Evolutionary conservation across 2,329 filamentous ascomycete species (phyloP), one percentile per base, ranked within the genome.

Genomic region (Epichloe gansuensis): DNA sequence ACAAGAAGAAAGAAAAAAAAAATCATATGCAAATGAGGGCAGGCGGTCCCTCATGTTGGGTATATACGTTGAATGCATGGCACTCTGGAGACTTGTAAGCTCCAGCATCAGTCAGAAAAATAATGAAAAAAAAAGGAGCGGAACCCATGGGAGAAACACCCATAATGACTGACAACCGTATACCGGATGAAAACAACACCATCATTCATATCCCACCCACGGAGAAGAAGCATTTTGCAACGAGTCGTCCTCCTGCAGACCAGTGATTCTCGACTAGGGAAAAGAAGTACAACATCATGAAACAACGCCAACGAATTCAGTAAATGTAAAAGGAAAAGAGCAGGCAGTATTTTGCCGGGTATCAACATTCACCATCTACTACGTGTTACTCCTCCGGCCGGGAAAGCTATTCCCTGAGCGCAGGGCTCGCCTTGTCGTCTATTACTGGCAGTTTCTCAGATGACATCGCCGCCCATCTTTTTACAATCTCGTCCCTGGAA

Each of bases 381-480:
- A 15, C 5, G 38, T 21, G 46, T 47, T n/a, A 42, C 50, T 47
- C 46, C 47, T 49, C 51, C 2, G 51, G 51, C 52, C 11, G 51
- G 51, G 56, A 57, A 53, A 60, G 49, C 57, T 61, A 64, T 45
- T 61, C 61, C 54, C 57, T 54, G 42, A 61, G 38, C 42, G 56
- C 58, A 27, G 58, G 52, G 40, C 55, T 60, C 11, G 60, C 58
- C 49, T 66, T 61, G 5, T 60, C 62, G n/a, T 61, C 57, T 17
- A 53, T 51, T 1, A 55, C 56, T 5, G 62, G 59, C 42, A 66
- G 55, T 46, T 54, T 55, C 31, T 69, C 64, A 1, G 69, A 68
- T 27, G 67, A 52, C 60, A 71, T 64, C 3, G 47, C 52, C 6
- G 56, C 53, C 71, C 70, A 73, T n/a, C 58, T 61, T 1, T 56